Conservation (phyloP, 2,329 filamentous ascomycete species). For the Beauveria scarabaeidicola region DNA sequence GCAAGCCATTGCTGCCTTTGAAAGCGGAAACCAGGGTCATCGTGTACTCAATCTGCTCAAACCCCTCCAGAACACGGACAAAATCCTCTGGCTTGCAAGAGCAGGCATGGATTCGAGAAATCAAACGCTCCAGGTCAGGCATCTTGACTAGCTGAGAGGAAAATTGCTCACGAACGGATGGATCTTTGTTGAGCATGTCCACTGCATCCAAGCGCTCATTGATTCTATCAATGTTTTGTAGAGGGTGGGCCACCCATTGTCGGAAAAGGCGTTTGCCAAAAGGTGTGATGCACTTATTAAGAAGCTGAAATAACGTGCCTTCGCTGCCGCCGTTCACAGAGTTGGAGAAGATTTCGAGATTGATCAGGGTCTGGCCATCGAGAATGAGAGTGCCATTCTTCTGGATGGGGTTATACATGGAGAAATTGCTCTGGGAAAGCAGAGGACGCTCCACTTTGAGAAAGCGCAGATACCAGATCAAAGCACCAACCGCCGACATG, state of each 20-base stretch:
- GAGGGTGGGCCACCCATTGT: slow-evolving; percentile 93
- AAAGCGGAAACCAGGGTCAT: slow-evolving; percentile 70
- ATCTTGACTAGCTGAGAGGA: slow-evolving; percentile 81
- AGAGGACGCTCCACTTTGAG: slow-evolving; percentile 85
- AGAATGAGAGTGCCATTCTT: slow-evolving; percentile 86
- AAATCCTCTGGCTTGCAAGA: slow-evolving; percentile 90
- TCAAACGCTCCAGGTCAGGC: slow-evolving; percentile 87
- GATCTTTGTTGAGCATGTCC: slow-evolving; percentile 81
- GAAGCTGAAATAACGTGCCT: slow-evolving; percentile 80
- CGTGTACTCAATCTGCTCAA: slow-evolving; percentile 95
- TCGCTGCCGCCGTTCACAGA: slow-evolving; percentile 76
- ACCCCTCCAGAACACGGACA: slow-evolving; percentile 85
- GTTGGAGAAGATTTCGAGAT: slow-evolving; percentile 95
- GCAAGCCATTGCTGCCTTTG: slow-evolving; percentile 69
- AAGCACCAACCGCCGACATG: slow-evolving; percentile 85
- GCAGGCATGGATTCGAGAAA: slow-evolving; percentile 88
- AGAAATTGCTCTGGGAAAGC: slow-evolving; percentile 83
- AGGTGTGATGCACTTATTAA: slow-evolving; percentile 91
- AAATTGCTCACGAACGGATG: slow-evolving; percentile 74
- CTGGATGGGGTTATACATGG: slow-evolving; percentile 82
- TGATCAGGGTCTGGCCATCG: slow-evolving; percentile 93
- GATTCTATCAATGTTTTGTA: slow-evolving; percentile 79
- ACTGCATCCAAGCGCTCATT: slow-evolving; percentile 92
- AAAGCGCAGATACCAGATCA: slow-evolving; percentile 76
- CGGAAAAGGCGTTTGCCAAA: slow-evolving; percentile 95